Base-by-base conservation (phyloP, 1,284 basidiomycete genomes). In the Puccinia coronata region DNA sequence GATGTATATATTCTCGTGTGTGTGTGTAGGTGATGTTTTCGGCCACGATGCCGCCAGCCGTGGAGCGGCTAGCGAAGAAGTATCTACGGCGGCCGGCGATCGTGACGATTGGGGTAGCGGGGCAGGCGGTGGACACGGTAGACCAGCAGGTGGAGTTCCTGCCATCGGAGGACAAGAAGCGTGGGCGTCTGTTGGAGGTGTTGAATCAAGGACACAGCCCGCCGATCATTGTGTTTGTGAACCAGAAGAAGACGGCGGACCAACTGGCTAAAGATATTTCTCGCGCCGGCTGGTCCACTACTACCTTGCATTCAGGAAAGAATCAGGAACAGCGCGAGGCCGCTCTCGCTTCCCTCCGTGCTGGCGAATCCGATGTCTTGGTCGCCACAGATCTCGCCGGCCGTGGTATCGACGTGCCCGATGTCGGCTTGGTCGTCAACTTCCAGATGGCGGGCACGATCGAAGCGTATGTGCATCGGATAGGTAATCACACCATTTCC, bases 221-320 rank as follows among this genome's bases (percentile, higher is more conserved):
- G 36, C 97, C 97, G 0, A 98, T 99, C 85, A 99, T 99, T 83
- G 93, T 96, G 18, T 99, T 99, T 87, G 95, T 98, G 88, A 99
- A 98, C 87, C 96, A 98, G 87, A 99, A 98, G 89, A 96, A 96
- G 89, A 96, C 94, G 8, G 96, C 96, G 65, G 96, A 99, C 85
- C 92, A 94, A 91, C 93, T 99, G 31, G 92, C 94, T 55, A 94
- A 94, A 86, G 95, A 97, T 85, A 88, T 99, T 11, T 91, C 91
- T 75, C 92, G 94, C 79, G 92, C 91, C 53, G 93, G 93, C 0
- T 96, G 93, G 92, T 92, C 89, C 82, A 92, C 92, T 0, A 91
- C 94, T 12, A 96, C 95, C 0, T 86, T 99, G 83, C 97, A 99
- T 86, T 97, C 95, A 5, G 96, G 96, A 82, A 98, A 99, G 88